Evolutionary conservation across 2,329 filamentous ascomycete genomes (phyloP).

Genomic region (Fusarium praegraminearum): DNA sequence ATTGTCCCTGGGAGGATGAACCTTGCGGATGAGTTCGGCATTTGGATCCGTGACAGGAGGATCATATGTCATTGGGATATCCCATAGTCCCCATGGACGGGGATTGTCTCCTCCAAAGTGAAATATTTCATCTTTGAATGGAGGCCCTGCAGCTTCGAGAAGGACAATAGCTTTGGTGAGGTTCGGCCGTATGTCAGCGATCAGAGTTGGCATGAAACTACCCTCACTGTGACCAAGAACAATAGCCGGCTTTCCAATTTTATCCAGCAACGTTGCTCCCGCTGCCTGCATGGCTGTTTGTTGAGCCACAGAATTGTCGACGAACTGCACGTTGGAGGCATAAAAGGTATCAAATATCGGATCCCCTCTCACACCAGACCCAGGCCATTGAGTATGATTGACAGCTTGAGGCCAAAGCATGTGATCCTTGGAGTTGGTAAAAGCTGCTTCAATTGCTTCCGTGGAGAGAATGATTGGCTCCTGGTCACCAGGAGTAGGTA

Average conservation of each 20-base stretch:
- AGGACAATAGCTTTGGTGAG: conserved; percentile 58
- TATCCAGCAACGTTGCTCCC: conserved; percentile 58
- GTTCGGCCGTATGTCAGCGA: conserved; percentile 51
- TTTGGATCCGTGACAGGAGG: conserved; percentile 51
- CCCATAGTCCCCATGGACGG: conserved; percentile 60
- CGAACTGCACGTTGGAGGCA: conserved; percentile 42
- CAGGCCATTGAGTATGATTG: conserved; percentile 45
- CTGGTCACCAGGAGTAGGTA: conserved; percentile 10
- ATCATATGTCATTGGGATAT: conserved; percentile 61
- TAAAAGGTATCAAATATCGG: conserved; percentile 42
- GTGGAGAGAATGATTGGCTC: conserved; percentile 33
- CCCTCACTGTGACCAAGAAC: conserved; percentile 62
- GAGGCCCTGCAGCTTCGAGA: conserved; percentile 62
- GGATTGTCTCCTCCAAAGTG: conserved; percentile 52
- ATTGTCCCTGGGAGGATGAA: conserved; percentile 1
- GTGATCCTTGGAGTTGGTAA: conserved; percentile 35
- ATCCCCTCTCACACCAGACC: conserved; percentile 31
- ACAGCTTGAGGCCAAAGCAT: conserved; percentile 41
- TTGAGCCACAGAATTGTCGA: conserved; percentile 39
- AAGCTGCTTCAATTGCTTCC: conserved; percentile 38
- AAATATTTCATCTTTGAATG: conserved; percentile 58
- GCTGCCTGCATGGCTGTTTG: conserved; percentile 36
- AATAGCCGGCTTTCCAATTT: conserved; percentile 56
- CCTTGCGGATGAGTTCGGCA: conserved; percentile 27
- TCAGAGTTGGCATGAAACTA: conserved; percentile 53